Conservation (phyloP, 78 protist species). For the Dictyostelium intermedium region DNA sequence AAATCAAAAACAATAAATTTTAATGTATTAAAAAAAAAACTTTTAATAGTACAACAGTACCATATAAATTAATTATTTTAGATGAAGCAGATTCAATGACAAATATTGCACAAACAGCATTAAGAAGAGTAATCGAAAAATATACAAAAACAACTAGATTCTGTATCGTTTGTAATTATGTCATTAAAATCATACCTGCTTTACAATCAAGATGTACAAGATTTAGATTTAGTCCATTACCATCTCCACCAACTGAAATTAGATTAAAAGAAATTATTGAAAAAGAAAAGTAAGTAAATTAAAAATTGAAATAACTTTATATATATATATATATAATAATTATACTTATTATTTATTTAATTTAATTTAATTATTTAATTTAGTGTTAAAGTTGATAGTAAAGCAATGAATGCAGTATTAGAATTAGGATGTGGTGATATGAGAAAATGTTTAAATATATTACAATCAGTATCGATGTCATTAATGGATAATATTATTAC, state of each 20-base stretch:
- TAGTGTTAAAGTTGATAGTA: conserved; percentile 65
- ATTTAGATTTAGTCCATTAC: conserved; percentile 96
- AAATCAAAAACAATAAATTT: neutral
- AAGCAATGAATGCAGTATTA: conserved; percentile 47
- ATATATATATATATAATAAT: too few species aligned
- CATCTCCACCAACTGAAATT: conserved; percentile 11
- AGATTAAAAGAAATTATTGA: conserved; percentile 84
- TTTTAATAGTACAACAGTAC: conserved; percentile 44
- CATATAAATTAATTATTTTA: conserved; percentile 97
- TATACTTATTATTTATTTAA: conserved; percentile 9
- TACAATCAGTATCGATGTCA: conserved; percentile 73
- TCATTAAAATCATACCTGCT: conserved; percentile 96
- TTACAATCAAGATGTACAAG: conserved; percentile 98
- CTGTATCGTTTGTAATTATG: conserved; percentile 98
- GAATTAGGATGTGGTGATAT: conserved; percentile 80
- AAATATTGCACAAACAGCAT: conserved; percentile 98
- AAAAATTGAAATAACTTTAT: neutral
- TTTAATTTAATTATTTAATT: neutral
- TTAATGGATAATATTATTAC: neutral
- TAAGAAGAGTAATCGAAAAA: conserved; percentile 95
- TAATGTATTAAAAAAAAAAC: too few species aligned
- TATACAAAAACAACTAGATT: conserved; percentile 96
- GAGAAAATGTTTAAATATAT: conserved; percentile 78
- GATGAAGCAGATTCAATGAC: conserved; percentile 99
- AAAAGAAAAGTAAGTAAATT: conserved; percentile 79